Evolutionary conservation across 1,139 yeast genomes (phyloP), one percentile per base, ranked within the genome.

Genomic region (Geotrichum aggregatum): DNA sequence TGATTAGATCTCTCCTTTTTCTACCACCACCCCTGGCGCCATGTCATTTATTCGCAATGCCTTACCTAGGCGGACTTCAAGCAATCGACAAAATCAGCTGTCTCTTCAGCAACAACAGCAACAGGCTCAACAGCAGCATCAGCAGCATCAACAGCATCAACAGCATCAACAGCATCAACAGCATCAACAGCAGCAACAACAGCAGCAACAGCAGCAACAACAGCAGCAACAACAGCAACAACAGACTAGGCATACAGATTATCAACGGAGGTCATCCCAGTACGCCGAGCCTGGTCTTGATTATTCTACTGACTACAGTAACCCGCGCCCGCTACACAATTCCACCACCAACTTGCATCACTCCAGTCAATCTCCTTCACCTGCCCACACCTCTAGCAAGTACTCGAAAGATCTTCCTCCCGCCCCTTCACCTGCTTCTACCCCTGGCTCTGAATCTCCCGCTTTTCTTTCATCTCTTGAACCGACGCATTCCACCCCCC

Each of bases 41-140:
- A 49, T 49, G 52, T 49, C 52, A 14, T 49, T 49, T 33, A 49
- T 49, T 18, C 22, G 52, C 7, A 49, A 49, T 39, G 52, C 52
- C 44, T 34, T 49, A 28, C 52, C 52, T 19, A 47, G 49, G 40
- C 38, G 52, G 14, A 36, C 49, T 16, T 44, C 49, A n/a, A 38
- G 39, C 41, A 44, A 31, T 13, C 39, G 35, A 26, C 46, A 36
- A 3, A 31, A n/a, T 16, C 41, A 34, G 31, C 28, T 6, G n/a
- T 31, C 16, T 3, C 40, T 11, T 19, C 22, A 30, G 19, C 45
- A 42, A 18, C 36, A 24, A 24, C 28, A 24, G 28, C 28, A 24
- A 24, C 28, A 24, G 28, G 28, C 28, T 24, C 45, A 42, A 14
- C 45, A 10, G 21, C 45, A 30, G 8, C 46, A 43, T 24, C 36